A percentile compares a stretch with the other conserved stretches of the same genome.
phyloP scores from a whole-genome alignment of 2,329 filamentous ascomycete species.

The Talaromyces piceae region DNA sequence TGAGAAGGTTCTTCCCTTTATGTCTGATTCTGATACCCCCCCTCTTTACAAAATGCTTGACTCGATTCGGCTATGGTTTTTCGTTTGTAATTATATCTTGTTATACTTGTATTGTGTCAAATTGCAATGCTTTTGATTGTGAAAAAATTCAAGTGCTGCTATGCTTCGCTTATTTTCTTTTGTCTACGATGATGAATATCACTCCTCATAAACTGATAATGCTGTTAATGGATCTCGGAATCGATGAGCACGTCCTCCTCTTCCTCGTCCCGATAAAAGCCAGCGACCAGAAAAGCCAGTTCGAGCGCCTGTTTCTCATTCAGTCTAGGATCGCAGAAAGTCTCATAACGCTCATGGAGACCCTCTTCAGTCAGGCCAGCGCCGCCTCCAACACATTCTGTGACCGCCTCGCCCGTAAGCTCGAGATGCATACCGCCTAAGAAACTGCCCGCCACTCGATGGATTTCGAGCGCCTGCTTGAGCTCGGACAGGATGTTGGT shows the following conservation, averaged over 20 bases:
- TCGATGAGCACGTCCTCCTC: background rate
- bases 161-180: background rate
- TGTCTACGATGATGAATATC: no score
- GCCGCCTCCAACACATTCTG: slow-evolving; percentile 88
- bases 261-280: slow-evolving; percentile 56
- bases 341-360: slow-evolving; percentile 83
- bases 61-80: background rate
- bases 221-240: background rate
- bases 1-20: no score
- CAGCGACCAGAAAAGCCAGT: slow-evolving; percentile 85
- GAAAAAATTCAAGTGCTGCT: background rate
- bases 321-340: slow-evolving; percentile 87
- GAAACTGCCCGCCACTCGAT: slow-evolving; percentile 75
- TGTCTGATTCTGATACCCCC: background rate
- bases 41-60: background rate
- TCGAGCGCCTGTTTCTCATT: slow-evolving; percentile 98
- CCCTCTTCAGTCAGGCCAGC: slow-evolving; percentile 83
- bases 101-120: background rate
- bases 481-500: slow-evolving; percentile 83
- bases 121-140: background rate
- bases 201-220: no score
- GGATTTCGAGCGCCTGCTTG: slow-evolving; percentile 72
- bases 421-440: slow-evolving; percentile 93
- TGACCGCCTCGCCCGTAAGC: slow-evolving; percentile 90
- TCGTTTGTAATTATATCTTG: background rate